Evolutionary conservation across 495 filamentous ascomycete species (phyloP), one percentile per base, ranked within the genome.

Genomic region (Podospora sp.): DNA sequence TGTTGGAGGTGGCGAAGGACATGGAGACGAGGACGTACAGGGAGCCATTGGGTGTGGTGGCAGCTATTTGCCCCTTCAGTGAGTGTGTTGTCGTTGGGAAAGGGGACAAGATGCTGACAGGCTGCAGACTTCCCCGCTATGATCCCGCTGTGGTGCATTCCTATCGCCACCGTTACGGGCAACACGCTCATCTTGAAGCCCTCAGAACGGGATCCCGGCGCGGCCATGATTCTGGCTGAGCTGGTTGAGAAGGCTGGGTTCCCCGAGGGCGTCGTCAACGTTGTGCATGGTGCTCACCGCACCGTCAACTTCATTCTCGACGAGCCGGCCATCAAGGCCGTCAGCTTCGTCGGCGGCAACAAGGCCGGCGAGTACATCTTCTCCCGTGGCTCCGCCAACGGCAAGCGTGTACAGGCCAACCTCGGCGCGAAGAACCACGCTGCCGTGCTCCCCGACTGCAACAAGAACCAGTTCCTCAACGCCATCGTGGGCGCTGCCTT

Each of bases 21-120:
- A 99, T 99, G 95, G 95, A 99, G 84, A 99, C 95, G 9, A 82
- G 95, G 68, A 92, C 87, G 68, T 98, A 98, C 75, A 85, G 87
- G 59, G 95, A 99, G 82, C 95, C 95, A 56, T 79, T 99, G 73
- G 95, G 95, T 65, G 90, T 99, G 55, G 92, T 96, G 58, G 95
- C 95, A 26, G 92, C 96, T 57, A 99, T 99, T 69, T 99, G 96
- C 82, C 95, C 95, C 21, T 99, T 99, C 78, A 99, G 93, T 97
- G 82, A 76, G 92, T 86, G n/a, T 29, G 16, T 33, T 27, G 9
- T 7, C 7, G 2, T 50, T 8, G 51, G 33, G 0, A 22, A 20
- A 21, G 9, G 53, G 26, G 26, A 35, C 2, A 18, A 5, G 16
- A 62, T 56, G 49, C 72, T 80, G 60, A 75, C 70, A 24, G 6